Evolutionary conservation across 768 basidiomycete species (phyloP), one percentile per base, ranked within the genome.

Genomic region (Amylocystis lapponica): DNA sequence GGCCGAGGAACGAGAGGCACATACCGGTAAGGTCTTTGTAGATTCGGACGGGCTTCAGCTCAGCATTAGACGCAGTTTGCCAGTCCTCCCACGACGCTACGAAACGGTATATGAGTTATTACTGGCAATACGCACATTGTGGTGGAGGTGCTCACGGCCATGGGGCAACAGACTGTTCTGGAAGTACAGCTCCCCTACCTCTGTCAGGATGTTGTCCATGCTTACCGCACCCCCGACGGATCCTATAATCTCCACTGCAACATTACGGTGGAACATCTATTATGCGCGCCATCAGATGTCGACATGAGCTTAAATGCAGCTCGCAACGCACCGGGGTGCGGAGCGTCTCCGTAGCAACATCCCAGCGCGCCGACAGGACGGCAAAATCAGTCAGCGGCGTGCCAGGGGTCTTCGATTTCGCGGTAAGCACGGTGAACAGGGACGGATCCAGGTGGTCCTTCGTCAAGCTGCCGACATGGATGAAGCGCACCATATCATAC

Each of bases 401-500:
- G 8, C 70, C 69, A 12, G 69, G 65, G 19, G 67, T 68, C 56
- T 78, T 77, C 25, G 78, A 79, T 46, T 74, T 74, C 23, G 71
- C 79, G 1, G 77, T 81, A 45, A 81, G 69, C 38, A 81, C 75
- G 45, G 76, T 78, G 61, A 79, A 79, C 43, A 78, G 71, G 10
- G 75, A 78, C 1, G 79, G 79, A 51, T 81, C 79, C 53, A 37
- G 76, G 56, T 82, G 80, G 55, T 82, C 80, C 51, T 72, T 75
- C 21, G 75, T 73, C 49, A 80, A 76, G 45, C 71, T 74, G 8
- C 78, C 78, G 39, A 81, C 76, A 45, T 69, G 68, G 48, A 72
- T 62, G 57, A 79, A 81, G 55, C 77, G 78, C 55, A 72, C 72
- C 59, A 79, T 50, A 9, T 69, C 74, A 49, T 81, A 79, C 57